phyloP scores from a whole-genome alignment of 768 basidiomycete genomes.

The Daedaleopsis nitida region DNA sequence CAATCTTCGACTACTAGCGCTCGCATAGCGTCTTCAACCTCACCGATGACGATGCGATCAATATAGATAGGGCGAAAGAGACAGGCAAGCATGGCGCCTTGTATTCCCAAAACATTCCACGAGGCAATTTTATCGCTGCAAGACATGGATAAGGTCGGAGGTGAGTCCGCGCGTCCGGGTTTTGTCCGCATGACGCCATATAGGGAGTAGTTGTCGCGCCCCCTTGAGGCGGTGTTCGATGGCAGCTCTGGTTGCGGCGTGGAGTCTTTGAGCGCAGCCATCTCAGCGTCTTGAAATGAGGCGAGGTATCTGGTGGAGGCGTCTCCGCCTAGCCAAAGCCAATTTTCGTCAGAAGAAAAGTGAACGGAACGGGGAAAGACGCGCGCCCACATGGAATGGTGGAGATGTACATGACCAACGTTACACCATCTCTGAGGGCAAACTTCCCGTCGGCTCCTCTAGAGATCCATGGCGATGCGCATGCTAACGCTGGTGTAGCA shows the following conservation, averaged over 20 bases:
- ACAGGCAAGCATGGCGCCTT: slow-evolving; percentile 72
- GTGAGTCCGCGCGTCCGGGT: slow-evolving; percentile 89
- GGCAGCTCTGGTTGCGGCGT: slow-evolving; percentile 35
- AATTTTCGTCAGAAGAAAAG: not conserved
- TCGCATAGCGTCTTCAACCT: slow-evolving; percentile 48
- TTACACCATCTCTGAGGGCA: slow-evolving; percentile 46
- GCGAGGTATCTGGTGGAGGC: slow-evolving; percentile 84
- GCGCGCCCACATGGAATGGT: slow-evolving; percentile 58
- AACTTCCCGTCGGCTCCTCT: slow-evolving; percentile 42
- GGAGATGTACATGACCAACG: slow-evolving; percentile 76
- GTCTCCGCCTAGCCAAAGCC: slow-evolving; percentile 67
- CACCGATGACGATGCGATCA: slow-evolving; percentile 68
- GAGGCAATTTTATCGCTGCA: slow-evolving; percentile 94
- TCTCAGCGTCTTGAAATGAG: slow-evolving; percentile 67
- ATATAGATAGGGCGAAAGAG: slow-evolving; percentile 68
- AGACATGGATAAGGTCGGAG: slow-evolving; percentile 81
- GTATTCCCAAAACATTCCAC: slow-evolving; percentile 84
- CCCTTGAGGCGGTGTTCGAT: slow-evolving; percentile 55
- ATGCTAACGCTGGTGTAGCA: slow-evolving; percentile 20
- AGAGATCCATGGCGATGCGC: slow-evolving; percentile 53
- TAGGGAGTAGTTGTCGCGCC: slow-evolving; percentile 77
- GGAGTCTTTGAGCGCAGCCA: slow-evolving; percentile 69
- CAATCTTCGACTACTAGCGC: slow-evolving; percentile 59
- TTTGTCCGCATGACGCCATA: slow-evolving; percentile 87
- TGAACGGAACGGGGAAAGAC: not conserved